Percentiles rank a stretch among this genome's conserved stretches.
These are phyloP conservation scores for Akanthomyces dipterigenus DNA, from an alignment of 2,329 filamentous ascomycete genomes.

Conservation along the genomic window DNA sequence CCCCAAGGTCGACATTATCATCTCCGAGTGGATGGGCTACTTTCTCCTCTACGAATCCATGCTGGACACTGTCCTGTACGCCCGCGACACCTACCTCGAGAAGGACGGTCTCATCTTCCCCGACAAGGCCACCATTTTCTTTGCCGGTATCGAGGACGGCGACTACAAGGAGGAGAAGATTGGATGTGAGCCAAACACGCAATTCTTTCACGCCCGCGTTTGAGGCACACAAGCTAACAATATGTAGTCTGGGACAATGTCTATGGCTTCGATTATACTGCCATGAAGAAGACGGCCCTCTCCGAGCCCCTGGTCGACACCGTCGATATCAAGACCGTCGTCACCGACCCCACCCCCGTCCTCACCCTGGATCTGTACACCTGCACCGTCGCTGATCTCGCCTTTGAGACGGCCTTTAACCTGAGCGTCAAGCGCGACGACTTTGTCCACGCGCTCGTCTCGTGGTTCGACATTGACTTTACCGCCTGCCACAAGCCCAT, in stretches of 20 bases:
- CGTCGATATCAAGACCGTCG: constrained; percentile 93
- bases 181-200: constrained; percentile 61
- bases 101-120: constrained; percentile 93
- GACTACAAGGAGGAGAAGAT: constrained; percentile 99
- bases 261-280: constrained; percentile 94
- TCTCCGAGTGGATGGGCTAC: constrained; percentile 99
- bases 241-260: constrained; percentile 93
- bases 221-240: not conserved
- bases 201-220: not conserved
- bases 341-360: constrained; percentile 81
- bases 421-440: constrained; percentile 77
- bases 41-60: constrained; percentile 98
- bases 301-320: constrained; percentile 96
- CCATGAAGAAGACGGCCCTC: constrained; percentile 87
- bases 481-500: constrained; percentile 97
- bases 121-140: constrained; percentile 96
- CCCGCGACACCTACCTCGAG: constrained; percentile 82
- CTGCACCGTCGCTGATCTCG: constrained; percentile 73
- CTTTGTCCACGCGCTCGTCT: constrained; percentile 92
- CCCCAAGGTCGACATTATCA: constrained; percentile 97
- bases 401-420: constrained; percentile 73
- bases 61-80: constrained; percentile 96
- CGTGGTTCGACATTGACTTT: constrained; percentile 99
- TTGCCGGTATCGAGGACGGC: constrained; percentile 95
- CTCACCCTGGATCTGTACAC: constrained; percentile 91